Evolutionary conservation across 2,329 filamentous ascomycete genomes (phyloP).

Genomic region (Ceratocystis cubensis): DNA sequence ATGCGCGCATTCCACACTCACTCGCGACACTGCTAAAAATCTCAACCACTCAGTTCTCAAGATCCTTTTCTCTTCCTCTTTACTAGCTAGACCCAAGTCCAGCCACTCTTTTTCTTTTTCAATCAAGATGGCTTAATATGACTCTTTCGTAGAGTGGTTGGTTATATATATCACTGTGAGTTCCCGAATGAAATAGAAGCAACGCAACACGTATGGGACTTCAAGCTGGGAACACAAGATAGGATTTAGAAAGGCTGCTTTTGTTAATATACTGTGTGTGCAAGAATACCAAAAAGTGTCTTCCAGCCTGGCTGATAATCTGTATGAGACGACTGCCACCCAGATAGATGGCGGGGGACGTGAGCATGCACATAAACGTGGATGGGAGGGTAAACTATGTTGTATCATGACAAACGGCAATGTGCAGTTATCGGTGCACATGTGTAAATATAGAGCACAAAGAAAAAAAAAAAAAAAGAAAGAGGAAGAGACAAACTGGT

Average conservation of each 20-base stretch:
- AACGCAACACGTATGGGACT: too few relatives aligned
- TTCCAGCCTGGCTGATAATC: not conserved
- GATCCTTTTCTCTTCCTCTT: not conserved
- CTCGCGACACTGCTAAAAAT: not conserved
- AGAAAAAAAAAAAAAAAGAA: not conserved
- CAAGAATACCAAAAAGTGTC: too few relatives aligned
- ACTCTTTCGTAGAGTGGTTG: too few relatives aligned
- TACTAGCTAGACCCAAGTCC: not conserved
- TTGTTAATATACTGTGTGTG: too few relatives aligned
- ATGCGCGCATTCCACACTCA: not conserved
- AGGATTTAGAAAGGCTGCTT: too few relatives aligned
- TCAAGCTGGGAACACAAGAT: too few relatives aligned
- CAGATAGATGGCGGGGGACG: too few relatives aligned
- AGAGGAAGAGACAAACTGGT: not conserved
- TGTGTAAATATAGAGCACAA: not conserved
- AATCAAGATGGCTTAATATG: not conserved
- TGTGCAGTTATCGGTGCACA: not conserved
- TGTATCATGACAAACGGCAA: not conserved
- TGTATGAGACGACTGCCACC: not conserved
- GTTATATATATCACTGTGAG: too few relatives aligned
- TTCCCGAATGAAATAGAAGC: too few relatives aligned
- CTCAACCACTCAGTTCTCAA: not conserved
- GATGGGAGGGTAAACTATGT: not conserved
- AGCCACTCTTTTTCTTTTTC: not conserved
- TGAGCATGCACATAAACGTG: not conserved